These are phyloP conservation scores for Boletus edulis DNA, from an alignment of 768 basidiomycete species.

Conservation along the genomic window DNA sequence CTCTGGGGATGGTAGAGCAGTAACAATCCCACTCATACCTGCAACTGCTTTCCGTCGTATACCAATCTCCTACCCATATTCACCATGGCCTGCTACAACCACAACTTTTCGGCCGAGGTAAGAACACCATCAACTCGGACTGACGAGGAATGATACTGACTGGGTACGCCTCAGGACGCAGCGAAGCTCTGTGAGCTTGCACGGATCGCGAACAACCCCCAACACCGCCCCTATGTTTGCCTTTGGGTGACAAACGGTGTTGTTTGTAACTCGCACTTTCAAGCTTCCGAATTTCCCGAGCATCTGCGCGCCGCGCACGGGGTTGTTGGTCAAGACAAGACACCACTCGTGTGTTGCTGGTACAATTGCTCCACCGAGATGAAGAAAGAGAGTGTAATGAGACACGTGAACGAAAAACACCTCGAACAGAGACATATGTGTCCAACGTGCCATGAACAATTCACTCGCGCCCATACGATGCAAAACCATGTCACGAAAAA, in stretches of 20 bases:
- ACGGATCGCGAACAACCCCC: background rate
- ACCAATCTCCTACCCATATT: background rate
- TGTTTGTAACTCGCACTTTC: conserved; percentile 7
- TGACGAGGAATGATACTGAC: conserved; percentile 2
- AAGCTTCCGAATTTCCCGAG: conserved; percentile 9
- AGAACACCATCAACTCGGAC: background rate
- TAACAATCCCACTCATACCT: background rate
- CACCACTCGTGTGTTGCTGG: conserved; percentile 17
- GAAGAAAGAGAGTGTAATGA: conserved; percentile 28
- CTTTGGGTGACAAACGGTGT: conserved; percentile 6
- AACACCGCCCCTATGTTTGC: conserved; percentile 11
- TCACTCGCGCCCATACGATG: conserved; percentile 27
- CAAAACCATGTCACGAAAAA: conserved; percentile 11
- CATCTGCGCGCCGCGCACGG: conserved; percentile 23
- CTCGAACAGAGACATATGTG: conserved; percentile 17
- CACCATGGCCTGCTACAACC: conserved; percentile 10
- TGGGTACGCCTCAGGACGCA: conserved; percentile 5
- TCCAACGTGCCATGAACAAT: conserved; percentile 17
- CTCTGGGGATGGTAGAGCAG: conserved; percentile 4
- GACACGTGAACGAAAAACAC: conserved; percentile 28
- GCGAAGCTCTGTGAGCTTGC: background rate
- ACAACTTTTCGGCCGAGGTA: conserved; percentile 13
- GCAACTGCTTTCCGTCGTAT: background rate
- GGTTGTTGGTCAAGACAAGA: conserved; percentile 15
- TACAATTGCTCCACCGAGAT: conserved; percentile 12